Evolutionary conservation across 108 stramenopile genomes (phyloP).

Genomic region (Asterionellopsis glacialis): DNA sequence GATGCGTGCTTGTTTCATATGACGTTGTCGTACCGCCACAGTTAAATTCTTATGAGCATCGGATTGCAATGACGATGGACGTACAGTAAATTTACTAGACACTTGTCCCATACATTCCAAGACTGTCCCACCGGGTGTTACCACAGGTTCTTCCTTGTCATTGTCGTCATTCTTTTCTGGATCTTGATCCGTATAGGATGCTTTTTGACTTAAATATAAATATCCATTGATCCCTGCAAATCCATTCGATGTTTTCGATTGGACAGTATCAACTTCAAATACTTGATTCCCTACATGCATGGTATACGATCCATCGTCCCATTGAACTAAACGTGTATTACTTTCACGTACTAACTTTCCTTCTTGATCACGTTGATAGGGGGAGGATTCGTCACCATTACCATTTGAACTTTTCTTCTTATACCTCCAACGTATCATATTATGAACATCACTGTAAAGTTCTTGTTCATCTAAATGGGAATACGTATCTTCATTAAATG

Average conservation of each 20-base stretch:
- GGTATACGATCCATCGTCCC: constrained; percentile 84
- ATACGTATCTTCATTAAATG: constrained; percentile 65
- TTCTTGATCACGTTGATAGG: constrained; percentile 27
- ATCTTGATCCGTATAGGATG: constrained; percentile 31
- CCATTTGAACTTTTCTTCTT: constrained; percentile 19
- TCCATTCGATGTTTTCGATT: constrained; percentile 17
- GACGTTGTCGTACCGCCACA: constrained; percentile 66
- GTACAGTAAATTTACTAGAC: constrained; percentile 41
- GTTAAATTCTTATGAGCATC: constrained; percentile 80
- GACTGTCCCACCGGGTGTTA: constrained; percentile 49
- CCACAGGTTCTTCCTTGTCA: constrained; percentile 1
- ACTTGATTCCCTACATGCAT: constrained; percentile 83
- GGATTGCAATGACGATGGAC: constrained; percentile 69
- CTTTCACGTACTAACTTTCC: constrained; percentile 45
- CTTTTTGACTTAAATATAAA: constrained; percentile 68
- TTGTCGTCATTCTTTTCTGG: constrained; percentile 34
- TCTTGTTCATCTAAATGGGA: constrained; percentile 55
- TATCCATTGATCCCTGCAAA: constrained; percentile 71
- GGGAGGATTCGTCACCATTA: constrained; percentile 22
- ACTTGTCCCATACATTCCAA: constrained; percentile 69
- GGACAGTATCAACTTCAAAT: constrained; percentile 64
- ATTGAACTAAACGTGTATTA: constrained; percentile 80
- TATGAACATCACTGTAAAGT: constrained; percentile 59
- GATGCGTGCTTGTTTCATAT: constrained; percentile 69
- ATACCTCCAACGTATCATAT: constrained; percentile 85